A percentile compares a stretch with the other conserved stretches of the same genome.
Conservation (phyloP, 108 stramenopile species). For the Cyclotella distinguenda region DNA sequence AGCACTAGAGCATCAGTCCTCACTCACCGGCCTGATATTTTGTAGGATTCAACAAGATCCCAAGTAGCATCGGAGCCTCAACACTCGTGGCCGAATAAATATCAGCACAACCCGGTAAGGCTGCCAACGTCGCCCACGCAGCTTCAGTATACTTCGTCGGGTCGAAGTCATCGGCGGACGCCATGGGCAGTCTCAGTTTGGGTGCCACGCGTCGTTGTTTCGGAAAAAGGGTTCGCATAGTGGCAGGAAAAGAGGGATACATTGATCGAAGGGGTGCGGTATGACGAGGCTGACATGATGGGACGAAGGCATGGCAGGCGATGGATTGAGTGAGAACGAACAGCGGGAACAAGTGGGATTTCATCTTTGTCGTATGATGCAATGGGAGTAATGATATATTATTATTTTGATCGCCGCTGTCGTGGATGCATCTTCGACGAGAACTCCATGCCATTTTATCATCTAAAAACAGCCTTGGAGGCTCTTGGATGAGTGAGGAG, state of each 20-base stretch:
- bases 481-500: too few species aligned
- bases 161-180: slow-evolving; percentile 66
- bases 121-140: slow-evolving; percentile 69
- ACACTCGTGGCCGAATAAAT: slow-evolving; percentile 60
- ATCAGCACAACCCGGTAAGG: slow-evolving; percentile 69
- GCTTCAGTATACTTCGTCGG: slow-evolving; percentile 79
- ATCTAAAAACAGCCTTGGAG: too few species aligned
- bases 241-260: not conserved
- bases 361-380: slow-evolving; percentile 4
- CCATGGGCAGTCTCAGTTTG: not conserved
- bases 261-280: not conserved
- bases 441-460: too few species aligned
- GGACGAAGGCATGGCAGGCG: slow-evolving; percentile 1
- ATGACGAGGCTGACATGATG: slow-evolving; percentile 1
- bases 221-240: not conserved
- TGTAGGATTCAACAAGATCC: slow-evolving; percentile 74
- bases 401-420: too few species aligned
- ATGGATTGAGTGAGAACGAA: not conserved
- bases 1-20: not conserved
- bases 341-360: not conserved
- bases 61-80: slow-evolving; percentile 71
- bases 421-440: too few species aligned
- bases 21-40: slow-evolving; percentile 57
- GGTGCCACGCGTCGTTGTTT: too few species aligned
- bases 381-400: too few species aligned